These are phyloP conservation scores for Diplodia mutila DNA, from an alignment of 2,329 filamentous ascomycete genomes.

Conservation along the genomic window DNA sequence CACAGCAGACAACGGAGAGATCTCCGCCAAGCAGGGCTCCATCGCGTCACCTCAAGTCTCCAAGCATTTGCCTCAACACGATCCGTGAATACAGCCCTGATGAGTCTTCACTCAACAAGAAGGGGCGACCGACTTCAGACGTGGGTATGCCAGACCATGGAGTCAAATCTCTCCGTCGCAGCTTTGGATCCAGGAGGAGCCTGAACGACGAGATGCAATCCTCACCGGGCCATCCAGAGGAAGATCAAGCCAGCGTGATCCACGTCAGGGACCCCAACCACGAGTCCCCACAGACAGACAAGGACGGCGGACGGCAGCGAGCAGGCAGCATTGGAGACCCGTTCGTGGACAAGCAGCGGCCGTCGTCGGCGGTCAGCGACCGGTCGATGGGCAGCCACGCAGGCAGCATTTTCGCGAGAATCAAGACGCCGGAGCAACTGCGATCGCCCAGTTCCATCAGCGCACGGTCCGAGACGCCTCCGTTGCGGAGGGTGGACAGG, in stretches of 20 bases:
- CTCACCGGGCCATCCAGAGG: slow-evolving; percentile 29
- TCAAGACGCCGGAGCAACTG: slow-evolving; percentile 49
- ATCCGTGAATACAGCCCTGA: slow-evolving; percentile 57
- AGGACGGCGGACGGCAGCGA: neutral
- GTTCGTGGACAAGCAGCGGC: slow-evolving; percentile 40
- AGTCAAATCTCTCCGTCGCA: slow-evolving; percentile 45
- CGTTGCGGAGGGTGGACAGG: slow-evolving; percentile 70
- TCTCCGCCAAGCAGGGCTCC: slow-evolving; percentile 27
- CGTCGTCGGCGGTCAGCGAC: slow-evolving; percentile 48
- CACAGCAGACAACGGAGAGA: neutral
- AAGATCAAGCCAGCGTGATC: slow-evolving; percentile 40
- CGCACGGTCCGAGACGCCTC: slow-evolving; percentile 64
- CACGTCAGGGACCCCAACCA: neutral
- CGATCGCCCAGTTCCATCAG: slow-evolving; percentile 67
- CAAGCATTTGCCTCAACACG: slow-evolving; percentile 49
- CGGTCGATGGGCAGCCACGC: slow-evolving; percentile 38
- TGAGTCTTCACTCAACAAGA: slow-evolving; percentile 45
- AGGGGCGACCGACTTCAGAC: slow-evolving; percentile 48
- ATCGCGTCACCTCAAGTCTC: slow-evolving; percentile 35
- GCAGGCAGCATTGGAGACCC: slow-evolving; percentile 20
- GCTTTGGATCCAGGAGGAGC: neutral
- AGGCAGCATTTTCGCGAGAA: slow-evolving; percentile 42
- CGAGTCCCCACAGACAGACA: too few relatives aligned
- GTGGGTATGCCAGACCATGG: slow-evolving; percentile 48
- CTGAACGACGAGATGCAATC: slow-evolving; percentile 9